Evolutionary conservation across 768 basidiomycete genomes (phyloP), one percentile per base, ranked within the genome.

Genomic region (Russula compacta): DNA sequence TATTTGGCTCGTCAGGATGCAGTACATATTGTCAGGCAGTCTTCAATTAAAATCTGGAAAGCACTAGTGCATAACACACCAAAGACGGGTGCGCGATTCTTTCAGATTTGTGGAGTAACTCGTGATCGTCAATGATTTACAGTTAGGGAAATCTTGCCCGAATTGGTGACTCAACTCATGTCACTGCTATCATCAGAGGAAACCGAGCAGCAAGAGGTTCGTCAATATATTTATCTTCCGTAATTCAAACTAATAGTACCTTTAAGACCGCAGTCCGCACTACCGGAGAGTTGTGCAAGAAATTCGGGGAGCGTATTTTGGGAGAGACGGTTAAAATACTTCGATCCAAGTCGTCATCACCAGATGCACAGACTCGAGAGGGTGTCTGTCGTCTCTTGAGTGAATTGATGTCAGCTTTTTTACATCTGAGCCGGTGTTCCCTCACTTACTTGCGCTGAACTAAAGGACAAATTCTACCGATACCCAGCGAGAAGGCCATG

Each of bases 1-100:
- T 99, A 95, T 72, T 79, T 98, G 65, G 90, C 94, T 56, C 85
- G 95, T 49, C 95, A 98, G 72, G 97, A 98, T 72, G 81, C 89
- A 12, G 91, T 97, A 66, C 85, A 83, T 44, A 81, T 86, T 48
- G 95, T 98, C 40, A 85, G 95, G 43, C 90, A 92, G 70, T 84
- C 92, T 2, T 90, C 95, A 0, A 83, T 95, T 48, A 92, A 92
- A 59, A 97, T 98, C 65, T 99, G 97, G 97, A 98, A 98, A 74
- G 95, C 93, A 4, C 78, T 98, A 64, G 95, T 99, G 10, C 83
- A 92, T 71, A 98, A 95, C 68, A 95, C 93, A 0, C 94, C 92
- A 6, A 79, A 87, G 48, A 95, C 93, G 65, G 87, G 92, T 92
- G 70, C 59, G 76, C n/a, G 21, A 35, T 15, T 52, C 38, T 40